These are phyloP conservation scores for Borovskyia barvae DNA, from an alignment of 208 protist species.

Conservation along the genomic window DNA sequence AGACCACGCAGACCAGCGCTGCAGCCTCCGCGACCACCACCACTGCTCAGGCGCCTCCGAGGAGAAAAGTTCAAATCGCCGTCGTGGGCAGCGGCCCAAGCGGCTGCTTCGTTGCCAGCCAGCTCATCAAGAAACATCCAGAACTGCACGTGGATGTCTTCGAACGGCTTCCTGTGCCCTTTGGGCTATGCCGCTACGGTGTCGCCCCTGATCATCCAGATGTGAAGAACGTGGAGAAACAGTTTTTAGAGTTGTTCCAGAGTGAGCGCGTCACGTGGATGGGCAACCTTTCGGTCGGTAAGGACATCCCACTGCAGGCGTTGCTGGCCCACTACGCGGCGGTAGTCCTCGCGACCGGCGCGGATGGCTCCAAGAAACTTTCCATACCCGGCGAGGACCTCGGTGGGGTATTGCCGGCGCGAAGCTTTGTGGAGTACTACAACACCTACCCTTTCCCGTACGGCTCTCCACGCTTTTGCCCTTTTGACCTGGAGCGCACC, in stretches of 20 bases:
- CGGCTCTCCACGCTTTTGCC: slow-evolving; percentile 71
- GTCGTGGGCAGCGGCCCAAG: slow-evolving; percentile 94
- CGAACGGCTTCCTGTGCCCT: slow-evolving; percentile 94
- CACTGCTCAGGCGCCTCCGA: background rate
- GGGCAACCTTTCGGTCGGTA: slow-evolving; percentile 92
- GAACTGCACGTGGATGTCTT: slow-evolving; percentile 91
- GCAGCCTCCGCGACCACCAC: background rate
- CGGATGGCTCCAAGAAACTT: slow-evolving; percentile 64
- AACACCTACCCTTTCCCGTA: slow-evolving; percentile 93
- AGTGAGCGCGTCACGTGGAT: slow-evolving; percentile 82
- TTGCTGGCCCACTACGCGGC: slow-evolving; percentile 88
- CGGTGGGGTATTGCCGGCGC: slow-evolving; percentile 74
- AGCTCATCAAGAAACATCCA: slow-evolving; percentile 77
- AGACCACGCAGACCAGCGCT: no score
- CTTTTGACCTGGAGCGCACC: slow-evolving; percentile 57
- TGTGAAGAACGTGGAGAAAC: slow-evolving; percentile 94
- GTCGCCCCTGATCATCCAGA: slow-evolving; percentile 97
- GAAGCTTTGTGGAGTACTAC: slow-evolving; percentile 95
- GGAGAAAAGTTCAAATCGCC: slow-evolving; percentile 77
- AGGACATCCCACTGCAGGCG: slow-evolving; percentile 60
- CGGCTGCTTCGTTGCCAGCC: slow-evolving; percentile 94
- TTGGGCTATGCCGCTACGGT: slow-evolving; percentile 96
- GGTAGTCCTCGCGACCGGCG: slow-evolving; percentile 93
- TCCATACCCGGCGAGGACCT: slow-evolving; percentile 83
- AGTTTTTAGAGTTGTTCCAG: slow-evolving; percentile 87